A percentile compares a stretch with the other conserved stretches of the same genome.
phyloP scores from a whole-genome alignment of 352 stramenopile species.

The Blastocystis sp. region DNA sequence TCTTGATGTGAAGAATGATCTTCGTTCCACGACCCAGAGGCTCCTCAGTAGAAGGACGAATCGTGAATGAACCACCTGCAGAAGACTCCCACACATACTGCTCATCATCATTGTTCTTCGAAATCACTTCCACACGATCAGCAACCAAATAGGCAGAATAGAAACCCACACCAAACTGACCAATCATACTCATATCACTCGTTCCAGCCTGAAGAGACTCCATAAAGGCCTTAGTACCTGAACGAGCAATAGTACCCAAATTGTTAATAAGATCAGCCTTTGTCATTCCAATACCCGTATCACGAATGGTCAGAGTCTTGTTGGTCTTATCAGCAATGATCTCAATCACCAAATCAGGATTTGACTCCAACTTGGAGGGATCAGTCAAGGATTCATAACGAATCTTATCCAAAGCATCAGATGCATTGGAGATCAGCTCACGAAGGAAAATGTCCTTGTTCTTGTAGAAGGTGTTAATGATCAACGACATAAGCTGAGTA shows the following conservation, averaged over 20 bases:
- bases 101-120: constrained; percentile 97
- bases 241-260: constrained; percentile 98
- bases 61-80: constrained; percentile 91
- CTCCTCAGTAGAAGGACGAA: constrained; percentile 71
- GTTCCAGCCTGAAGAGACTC: constrained; percentile 86
- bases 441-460: constrained; percentile 98
- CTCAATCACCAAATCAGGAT: constrained; percentile 95
- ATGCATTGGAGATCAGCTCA: constrained; percentile 86
- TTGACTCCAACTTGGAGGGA: constrained; percentile 83
- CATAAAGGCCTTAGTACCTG: constrained; percentile 99
- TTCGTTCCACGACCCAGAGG: constrained; percentile 80
- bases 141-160: constrained; percentile 98
- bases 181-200: constrained; percentile 98
- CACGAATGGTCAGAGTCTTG: constrained; percentile 94
- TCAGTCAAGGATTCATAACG: constrained; percentile 91
- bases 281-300: too few relatives aligned
- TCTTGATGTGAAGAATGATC: constrained; percentile 94
- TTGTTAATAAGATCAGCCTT: constrained; percentile 99
- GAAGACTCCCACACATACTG: constrained; percentile 92
- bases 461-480: constrained; percentile 94
- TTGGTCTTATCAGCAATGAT: constrained; percentile 98
- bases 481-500: constrained; percentile 97
- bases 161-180: constrained; percentile 99
- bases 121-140: constrained; percentile 93
- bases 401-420: too few relatives aligned